Evolutionary conservation across 352 stramenopile species (phyloP), one percentile per base, ranked within the genome.

Genomic region (Globisporangium nunn): DNA sequence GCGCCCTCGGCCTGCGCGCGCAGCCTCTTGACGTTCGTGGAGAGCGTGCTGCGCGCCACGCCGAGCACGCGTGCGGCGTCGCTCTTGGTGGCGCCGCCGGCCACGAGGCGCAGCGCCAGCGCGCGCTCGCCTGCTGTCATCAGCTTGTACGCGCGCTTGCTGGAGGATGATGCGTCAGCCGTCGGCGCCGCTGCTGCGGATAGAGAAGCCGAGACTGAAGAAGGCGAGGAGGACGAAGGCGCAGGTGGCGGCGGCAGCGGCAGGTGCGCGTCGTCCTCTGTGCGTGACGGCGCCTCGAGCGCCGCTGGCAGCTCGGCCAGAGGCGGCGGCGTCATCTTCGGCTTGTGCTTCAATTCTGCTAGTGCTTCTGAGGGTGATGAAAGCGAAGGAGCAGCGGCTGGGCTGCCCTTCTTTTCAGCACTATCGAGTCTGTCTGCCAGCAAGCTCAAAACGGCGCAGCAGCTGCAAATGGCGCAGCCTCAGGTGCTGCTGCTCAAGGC

Each of bases 401-500:
- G 23, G 23, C 23, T 23, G 23, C 23, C 43, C 43, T 48, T 15
- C 2, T 23, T 48, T 48, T 48, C 43, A 28, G 28, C 43, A 48
- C 43, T 30, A 48, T 5, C 33, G 33, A 37, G 33, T 23, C 23
- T 23, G 23, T 23, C 23, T 23, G 23, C 23, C 23, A 23, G 23
- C 23, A 23, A 23, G 23, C 23, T 23, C 23, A 23, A 23, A 23
- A 23, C 0, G 23, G 23, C 23, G 23, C 23, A 23, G 23, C 23
- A 23, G 23, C 23, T 23, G 23, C 23, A 23, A 23, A 23, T 23
- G 23, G 23, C 23, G 23, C 23, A 23, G 1, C 23, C 43, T 1
- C 17, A 48, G 45, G 67, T 90, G 65, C 68, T 93, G 58, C 73
- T 93, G n/a, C 59, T 82, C 37, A 93, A 93, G 65, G 71, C 73